Percentiles rank a stretch among this genome's conserved stretches.
Conservation (phyloP, 129 eudicot genomes). For the Scalesia atractyloides region DNA sequence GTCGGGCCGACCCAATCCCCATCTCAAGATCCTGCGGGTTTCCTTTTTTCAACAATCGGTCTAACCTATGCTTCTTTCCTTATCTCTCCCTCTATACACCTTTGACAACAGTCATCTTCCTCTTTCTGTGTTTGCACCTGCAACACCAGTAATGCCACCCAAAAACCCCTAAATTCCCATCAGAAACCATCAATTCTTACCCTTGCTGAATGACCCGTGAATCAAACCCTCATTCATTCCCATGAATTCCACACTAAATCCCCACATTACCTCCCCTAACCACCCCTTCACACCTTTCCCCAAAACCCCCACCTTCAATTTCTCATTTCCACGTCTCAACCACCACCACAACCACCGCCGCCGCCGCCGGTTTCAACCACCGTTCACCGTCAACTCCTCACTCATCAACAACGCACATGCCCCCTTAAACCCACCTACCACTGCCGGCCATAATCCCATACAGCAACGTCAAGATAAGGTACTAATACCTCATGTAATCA, state of each 20-base stretch:
- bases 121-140: not conserved
- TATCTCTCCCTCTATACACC: not conserved
- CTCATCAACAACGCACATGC: slow-evolving; percentile 10
- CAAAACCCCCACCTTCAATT: slow-evolving; percentile 33
- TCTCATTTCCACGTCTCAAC: slow-evolving; percentile 23
- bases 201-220: not conserved
- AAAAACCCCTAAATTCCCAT: not conserved
- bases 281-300: slow-evolving; percentile 29
- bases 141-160: not conserved
- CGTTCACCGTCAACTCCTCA: slow-evolving; percentile 29
- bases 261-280: slow-evolving; percentile 21
- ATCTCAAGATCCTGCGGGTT: not conserved
- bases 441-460: slow-evolving; percentile 2
- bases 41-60: not conserved
- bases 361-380: slow-evolving; percentile 22
- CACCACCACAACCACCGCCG: slow-evolving; percentile 26
- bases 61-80: slow-evolving; percentile 20
- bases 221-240: slow-evolving; percentile 9
- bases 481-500: slow-evolving; percentile 19
- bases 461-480: slow-evolving; percentile 33
- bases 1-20: not conserved
- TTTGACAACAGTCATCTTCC: not conserved
- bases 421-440: slow-evolving; percentile 2
- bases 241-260: slow-evolving; percentile 42
- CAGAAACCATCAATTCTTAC: not conserved